Base-by-base conservation (phyloP, 257 asterid genomes). In the Nicotiana obtusifolia region DNA sequence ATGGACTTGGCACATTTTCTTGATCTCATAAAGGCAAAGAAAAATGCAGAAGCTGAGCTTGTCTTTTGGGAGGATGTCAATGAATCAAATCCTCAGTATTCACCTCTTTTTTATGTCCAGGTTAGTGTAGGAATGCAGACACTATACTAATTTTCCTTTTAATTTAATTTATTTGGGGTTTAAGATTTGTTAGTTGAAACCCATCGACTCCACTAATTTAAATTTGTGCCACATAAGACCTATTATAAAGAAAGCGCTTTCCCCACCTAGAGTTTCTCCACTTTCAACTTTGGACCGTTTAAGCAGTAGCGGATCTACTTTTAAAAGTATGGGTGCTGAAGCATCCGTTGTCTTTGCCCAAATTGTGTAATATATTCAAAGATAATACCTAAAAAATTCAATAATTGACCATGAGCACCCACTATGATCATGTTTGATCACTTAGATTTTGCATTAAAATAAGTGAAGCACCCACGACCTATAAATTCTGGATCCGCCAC, bases 31-130 rank as follows among this genome's bases (percentile, higher is more conserved):
- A 64, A 86, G 83, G 85, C 20, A 4, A 86, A 85, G 83, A 77
- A 47, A 41, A 85, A 68, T 44, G 86, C 22, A 31, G 90, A 85
- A 81, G 80, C 80, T 49, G 86, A 87, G 22, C 89, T 93, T 47
- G 94, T 88, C 8, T 94, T 84, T 53, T 94, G 95, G 98, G 89
- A 91, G 80, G 93, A 90, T 82, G 76, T 91, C 83, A 59, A 64
- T 64, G 87, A 86, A 22, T 82, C 77, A 4, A 89, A 85, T 47
- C 91, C 89, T 84, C 93, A 87, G 47, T 92, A 80, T 73, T 91
- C 90, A 80, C 97, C 96, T 4, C 83, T 94, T 62, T 87, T 91
- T 52, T 94, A 91, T 82, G 86, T 94, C 69, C 98, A 94, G 93
- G 98, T 93, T 44, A 31, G 75, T 33, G n/a, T 7, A 22, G n/a